Evolutionary conservation across 805 yeast genomes (phyloP).

Genomic region (Saturnispora galanensis): DNA sequence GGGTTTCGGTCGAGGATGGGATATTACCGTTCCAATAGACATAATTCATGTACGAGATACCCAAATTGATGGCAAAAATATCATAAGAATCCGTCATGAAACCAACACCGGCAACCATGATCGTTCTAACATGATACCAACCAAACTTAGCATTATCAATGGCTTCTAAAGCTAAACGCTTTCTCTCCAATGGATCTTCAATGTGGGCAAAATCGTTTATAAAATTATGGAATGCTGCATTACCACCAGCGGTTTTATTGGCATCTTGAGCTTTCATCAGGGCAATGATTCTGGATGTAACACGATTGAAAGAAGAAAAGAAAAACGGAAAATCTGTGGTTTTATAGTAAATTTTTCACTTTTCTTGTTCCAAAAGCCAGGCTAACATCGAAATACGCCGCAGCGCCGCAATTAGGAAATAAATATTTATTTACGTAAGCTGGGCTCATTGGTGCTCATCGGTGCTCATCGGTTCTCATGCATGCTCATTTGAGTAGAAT

Average conservation of each 20-base stretch:
- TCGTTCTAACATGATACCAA: constrained; percentile 77
- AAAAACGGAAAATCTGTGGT: background rate
- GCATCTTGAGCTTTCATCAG: constrained; percentile 1
- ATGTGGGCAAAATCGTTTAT: constrained; percentile 71
- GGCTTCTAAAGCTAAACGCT: constrained; percentile 75
- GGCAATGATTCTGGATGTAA: background rate
- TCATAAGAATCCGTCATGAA: constrained; percentile 90
- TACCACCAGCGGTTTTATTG: constrained; percentile 55
- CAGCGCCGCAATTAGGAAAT: too few relatives aligned
- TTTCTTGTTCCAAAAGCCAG: too few relatives aligned
- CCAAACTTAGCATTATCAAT: constrained; percentile 74
- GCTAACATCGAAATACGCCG: too few relatives aligned
- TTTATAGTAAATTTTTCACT: too few relatives aligned
- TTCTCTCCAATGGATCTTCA: constrained; percentile 78
- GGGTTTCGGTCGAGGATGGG: constrained; percentile 65
- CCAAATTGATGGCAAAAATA: constrained; percentile 82
- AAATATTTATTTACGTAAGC: too few relatives aligned
- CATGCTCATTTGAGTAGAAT: too few relatives aligned
- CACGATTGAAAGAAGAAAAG: background rate
- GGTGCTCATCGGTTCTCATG: too few relatives aligned
- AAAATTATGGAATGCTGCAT: constrained; percentile 78
- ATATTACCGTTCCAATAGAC: constrained; percentile 57
- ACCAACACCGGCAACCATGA: constrained; percentile 89
- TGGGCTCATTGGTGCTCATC: too few relatives aligned
- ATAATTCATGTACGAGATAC: constrained; percentile 65